phyloP scores from a whole-genome alignment of 768 basidiomycete genomes.

The Termitomyces sp. region DNA sequence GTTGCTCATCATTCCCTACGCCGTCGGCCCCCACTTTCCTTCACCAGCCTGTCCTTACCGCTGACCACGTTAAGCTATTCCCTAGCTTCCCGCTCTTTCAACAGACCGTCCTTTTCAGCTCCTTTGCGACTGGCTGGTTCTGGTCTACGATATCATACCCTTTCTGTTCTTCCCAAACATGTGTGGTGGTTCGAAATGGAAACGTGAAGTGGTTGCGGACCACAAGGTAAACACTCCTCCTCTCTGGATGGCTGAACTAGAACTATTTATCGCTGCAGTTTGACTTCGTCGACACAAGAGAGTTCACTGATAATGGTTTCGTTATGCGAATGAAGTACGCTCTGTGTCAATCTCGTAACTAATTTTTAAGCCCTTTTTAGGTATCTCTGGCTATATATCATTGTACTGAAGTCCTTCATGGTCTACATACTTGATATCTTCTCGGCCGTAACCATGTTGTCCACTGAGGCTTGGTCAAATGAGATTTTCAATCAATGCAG shows the following conservation, averaged over 20 bases:
- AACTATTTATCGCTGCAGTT: conserved; percentile 54
- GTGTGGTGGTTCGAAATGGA: conserved; percentile 88
- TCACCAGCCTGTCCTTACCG: conserved; percentile 13
- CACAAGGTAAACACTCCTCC: conserved; percentile 71
- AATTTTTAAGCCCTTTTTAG: conserved; percentile 36
- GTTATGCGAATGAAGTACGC: conserved; percentile 82
- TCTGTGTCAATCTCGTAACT: neutral
- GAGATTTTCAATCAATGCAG: conserved; percentile 82
- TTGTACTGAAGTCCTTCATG: conserved; percentile 92
- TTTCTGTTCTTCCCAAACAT: conserved; percentile 32
- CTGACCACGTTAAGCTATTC: conserved; percentile 17
- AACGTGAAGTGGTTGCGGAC: conserved; percentile 94
- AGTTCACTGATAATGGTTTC: conserved; percentile 88
- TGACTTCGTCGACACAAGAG: conserved; percentile 92
- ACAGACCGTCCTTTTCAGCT: conserved; percentile 16
- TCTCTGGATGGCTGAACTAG: conserved; percentile 4
- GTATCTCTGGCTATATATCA: conserved; percentile 90
- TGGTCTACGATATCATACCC: conserved; percentile 24
- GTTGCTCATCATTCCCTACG: conserved; percentile 1
- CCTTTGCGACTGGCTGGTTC: conserved; percentile 55
- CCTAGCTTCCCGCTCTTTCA: conserved; percentile 26
- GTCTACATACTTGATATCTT: conserved; percentile 98
- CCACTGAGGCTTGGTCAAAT: conserved; percentile 87
- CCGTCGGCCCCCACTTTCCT: conserved; percentile 11
- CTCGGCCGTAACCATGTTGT: conserved; percentile 95